Base-by-base conservation (phyloP, 345 rosid genomes). In the Salix suchowensis region DNA sequence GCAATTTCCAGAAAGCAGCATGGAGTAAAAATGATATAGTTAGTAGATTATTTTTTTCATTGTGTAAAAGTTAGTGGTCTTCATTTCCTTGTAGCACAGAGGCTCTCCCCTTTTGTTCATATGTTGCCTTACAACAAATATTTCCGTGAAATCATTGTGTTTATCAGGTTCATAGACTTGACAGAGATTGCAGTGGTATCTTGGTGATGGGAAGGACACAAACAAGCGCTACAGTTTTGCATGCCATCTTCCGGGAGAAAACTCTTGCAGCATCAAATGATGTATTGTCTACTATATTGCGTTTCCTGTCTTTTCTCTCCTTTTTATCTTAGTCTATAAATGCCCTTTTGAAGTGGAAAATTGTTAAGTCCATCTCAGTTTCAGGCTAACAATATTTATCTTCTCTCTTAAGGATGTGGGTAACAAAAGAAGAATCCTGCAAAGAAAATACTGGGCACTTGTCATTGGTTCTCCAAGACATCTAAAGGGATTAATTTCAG, bases 121-220 rank as follows among this genome's bases (percentile, higher is more conserved):
- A 18, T 70, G 21, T 8, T n/a, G 4, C 8, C 44, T 64, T 32
- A 52, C 34, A 19, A 19, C 32, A 40, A 15, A 21, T 77, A 21
- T 32, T 54, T 26, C 10, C 2, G 0, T 48, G 40, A 42, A 46
- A 42, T 18, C 6, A 65, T 58, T 55, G 32, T 42, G 15, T 21
- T 78, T 80, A 18, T 76, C 77, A 95, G 98, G 99, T 93, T 80
- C 99, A 95, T 81, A 91, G 98, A 79, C 96, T 95, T 64, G 98
- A 95, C 84, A 84, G 88, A 88, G 99, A 93, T 84, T 82, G 97
- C 78, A 91, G 97, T 79, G 99, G 99, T 67, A 85, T 95, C 77
- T 84, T 95, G 90, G 94, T 95, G 79, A 88, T 95, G 96, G 99
- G 91, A 66, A 91, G 98, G 88, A 93, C 97, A 44, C 94, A 89